Conservation (phyloP, 371 early-diverging fungal genomes). For the Lichtheimia ramosa region DNA sequence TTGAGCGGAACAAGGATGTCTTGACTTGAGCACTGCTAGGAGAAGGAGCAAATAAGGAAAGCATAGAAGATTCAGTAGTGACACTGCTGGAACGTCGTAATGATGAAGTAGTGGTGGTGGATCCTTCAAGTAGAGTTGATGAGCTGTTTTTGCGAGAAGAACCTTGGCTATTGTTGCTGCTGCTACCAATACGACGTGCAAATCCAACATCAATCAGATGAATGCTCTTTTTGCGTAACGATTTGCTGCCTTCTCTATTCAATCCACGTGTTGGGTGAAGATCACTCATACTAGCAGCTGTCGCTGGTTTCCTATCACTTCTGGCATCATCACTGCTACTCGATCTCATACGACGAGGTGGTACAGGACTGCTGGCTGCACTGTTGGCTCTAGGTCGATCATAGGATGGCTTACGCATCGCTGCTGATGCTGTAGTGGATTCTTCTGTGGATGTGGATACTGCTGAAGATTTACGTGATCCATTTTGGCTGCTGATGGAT, state of each 20-base stretch:
- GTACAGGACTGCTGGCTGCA: neutral
- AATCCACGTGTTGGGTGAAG: neutral
- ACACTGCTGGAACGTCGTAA: neutral
- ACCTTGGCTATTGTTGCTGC: slow-evolving; percentile 1
- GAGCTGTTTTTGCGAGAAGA: neutral
- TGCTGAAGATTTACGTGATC: neutral
- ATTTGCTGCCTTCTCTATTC: slow-evolving; percentile 5
- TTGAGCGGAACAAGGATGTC: slow-evolving; percentile 3
- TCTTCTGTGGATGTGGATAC: neutral
- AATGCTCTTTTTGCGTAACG: slow-evolving; percentile 20
- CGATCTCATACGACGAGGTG: slow-evolving; percentile 8
- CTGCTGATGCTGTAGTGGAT: neutral
- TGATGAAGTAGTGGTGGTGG: neutral
- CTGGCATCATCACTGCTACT: slow-evolving; percentile 14
- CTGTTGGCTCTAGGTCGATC: slow-evolving; percentile 6
- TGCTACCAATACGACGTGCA: slow-evolving; percentile 17
- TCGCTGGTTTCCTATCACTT: slow-evolving; percentile 7
- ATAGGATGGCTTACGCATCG: neutral
- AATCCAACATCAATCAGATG: slow-evolving; percentile 19
- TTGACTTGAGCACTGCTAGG: neutral
- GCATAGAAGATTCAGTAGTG: neutral
- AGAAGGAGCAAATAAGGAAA: neutral
- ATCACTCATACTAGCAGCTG: neutral
- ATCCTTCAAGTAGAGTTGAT: neutral
- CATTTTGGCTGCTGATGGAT: neutral